Evolutionary conservation across 768 basidiomycete species (phyloP).

Genomic region (Hebeloma cylindrosporum): DNA sequence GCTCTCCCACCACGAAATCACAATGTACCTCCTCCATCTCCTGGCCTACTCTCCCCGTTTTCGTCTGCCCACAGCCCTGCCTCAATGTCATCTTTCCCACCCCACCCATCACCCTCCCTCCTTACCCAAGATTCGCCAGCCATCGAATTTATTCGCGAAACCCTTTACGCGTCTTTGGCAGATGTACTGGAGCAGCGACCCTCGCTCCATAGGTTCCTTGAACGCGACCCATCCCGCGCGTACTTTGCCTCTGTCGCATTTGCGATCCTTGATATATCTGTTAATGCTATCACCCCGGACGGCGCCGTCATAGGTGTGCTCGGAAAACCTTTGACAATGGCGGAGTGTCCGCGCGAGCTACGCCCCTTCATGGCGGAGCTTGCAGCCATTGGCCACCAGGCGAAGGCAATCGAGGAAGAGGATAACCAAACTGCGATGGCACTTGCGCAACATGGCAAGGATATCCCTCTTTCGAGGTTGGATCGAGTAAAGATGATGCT

Average conservation of each 20-base stretch:
- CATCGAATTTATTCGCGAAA: conserved; percentile 82
- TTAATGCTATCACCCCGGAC: conserved; percentile 46
- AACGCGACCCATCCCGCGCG: conserved; percentile 65
- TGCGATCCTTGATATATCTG: conserved; percentile 70
- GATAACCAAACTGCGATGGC: conserved; percentile 57
- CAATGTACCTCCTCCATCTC: conserved; percentile 8
- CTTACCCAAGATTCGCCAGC: conserved; percentile 54
- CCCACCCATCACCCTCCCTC: conserved; percentile 38
- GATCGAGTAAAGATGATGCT: conserved; percentile 61
- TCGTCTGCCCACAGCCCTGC: conserved; percentile 11
- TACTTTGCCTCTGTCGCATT: conserved; percentile 77
- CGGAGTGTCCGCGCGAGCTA: conserved; percentile 61
- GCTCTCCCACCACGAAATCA: conserved; percentile 8
- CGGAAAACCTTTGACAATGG: conserved; percentile 54
- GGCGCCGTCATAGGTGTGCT: conserved; percentile 58
- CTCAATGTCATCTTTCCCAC: conserved; percentile 19
- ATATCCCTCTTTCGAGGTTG: conserved; percentile 44
- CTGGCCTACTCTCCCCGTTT: conserved; percentile 15
- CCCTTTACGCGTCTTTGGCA: conserved; percentile 78
- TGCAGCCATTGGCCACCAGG: conserved; percentile 49
- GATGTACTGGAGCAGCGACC: conserved; percentile 62
- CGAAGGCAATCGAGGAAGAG: conserved; percentile 47
- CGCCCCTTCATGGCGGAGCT: conserved; percentile 74
- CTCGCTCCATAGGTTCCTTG: conserved; percentile 54
- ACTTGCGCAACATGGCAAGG: conserved; percentile 34